Conservation (phyloP, 2,329 filamentous ascomycete genomes). For the Pestalotiopsis sp. region DNA sequence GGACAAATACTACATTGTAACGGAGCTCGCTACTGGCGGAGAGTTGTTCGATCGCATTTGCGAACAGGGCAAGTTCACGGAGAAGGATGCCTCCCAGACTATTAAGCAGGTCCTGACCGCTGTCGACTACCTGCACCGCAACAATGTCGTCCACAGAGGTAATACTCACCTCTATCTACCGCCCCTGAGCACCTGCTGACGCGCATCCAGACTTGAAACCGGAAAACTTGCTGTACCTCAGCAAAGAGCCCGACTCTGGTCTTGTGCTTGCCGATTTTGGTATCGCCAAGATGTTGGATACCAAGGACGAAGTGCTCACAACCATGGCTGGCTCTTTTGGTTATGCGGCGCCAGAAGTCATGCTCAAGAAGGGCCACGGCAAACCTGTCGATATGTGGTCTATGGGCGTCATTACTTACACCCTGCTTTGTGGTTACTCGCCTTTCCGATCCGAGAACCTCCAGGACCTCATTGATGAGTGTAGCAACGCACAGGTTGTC, state of each 20-base stretch:
- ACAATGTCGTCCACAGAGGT: constrained; percentile 97
- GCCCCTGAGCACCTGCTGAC: constrained; percentile 16
- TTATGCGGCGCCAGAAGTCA: constrained; percentile 96
- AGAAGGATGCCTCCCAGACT: constrained; percentile 95
- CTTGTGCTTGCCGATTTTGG: constrained; percentile 96
- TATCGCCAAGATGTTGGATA: constrained; percentile 97
- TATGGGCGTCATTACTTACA: constrained; percentile 97
- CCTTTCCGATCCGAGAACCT: constrained; percentile 96
- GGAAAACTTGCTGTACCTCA: constrained; percentile 95
- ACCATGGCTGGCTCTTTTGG: constrained; percentile 99
- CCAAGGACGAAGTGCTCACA: constrained; percentile 86
- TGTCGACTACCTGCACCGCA: constrained; percentile 91
- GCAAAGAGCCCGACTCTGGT: constrained; percentile 74
- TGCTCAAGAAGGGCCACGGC: constrained; percentile 96
- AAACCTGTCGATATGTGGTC: constrained; percentile 99
- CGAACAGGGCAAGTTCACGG: constrained; percentile 96
- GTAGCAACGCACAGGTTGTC: constrained; percentile 78
- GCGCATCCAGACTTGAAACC: constrained; percentile 81
- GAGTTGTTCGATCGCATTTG: constrained; percentile 98
- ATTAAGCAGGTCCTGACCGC: constrained; percentile 93
- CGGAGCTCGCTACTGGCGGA: constrained; percentile 91
- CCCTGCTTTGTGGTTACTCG: constrained; percentile 95
- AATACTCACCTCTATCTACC: constrained; percentile 18
- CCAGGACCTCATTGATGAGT: constrained; percentile 92
- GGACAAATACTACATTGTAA: constrained; percentile 99